Base-by-base conservation (phyloP, 768 basidiomycete genomes). In the Russula ochroleuca region DNA sequence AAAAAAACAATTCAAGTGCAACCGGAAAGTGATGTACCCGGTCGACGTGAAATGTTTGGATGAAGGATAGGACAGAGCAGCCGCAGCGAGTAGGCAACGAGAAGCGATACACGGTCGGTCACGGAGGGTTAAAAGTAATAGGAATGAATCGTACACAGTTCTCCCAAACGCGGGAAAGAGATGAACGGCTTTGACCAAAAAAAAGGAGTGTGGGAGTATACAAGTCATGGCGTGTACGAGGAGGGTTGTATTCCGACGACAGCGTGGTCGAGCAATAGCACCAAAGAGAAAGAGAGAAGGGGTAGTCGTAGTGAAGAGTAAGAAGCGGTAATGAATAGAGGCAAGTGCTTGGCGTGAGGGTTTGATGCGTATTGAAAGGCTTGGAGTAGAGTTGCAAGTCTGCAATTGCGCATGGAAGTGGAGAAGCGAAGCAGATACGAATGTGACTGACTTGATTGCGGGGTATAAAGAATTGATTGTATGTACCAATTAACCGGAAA, bases 401-500 rank as follows among this genome's bases (percentile, higher is more conserved):
- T 59, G 58, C 58, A 59, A 59, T 55, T 64, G 57, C 57, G 63
- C 57, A 59, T 47, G 35, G 55, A 49, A 63, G 50, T 37, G 31
- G 28, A 41, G n/a, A 49, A 49, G 51, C 43, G 35, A 55, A 48
- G 63, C 52, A 48, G 67, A 66, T 67, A 66, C 63, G 59, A 57
- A 67, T 66, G 66, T 67, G 67, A 66, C 59, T 62, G 66, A 67
- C 58, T 67, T 66, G 65, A 67, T 67, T 67, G 67, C 64, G 50
- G 67, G 67, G 64, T 66, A 66, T 66, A 64, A 64, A 59, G 47
- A 66, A 61, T 61, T 68, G 67, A 68, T 67, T 68, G 67, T 67
- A 67, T 68, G 67, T 68, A 68, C 65, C 67, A 67, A 68, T 68
- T 63, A 62, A 67, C 64, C 66, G 53, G 59, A 66, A 62, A 64